Percentiles rank a stretch among this genome's conserved stretches.
Evolutionary conservation across 345 rosid species (phyloP).

Genomic region (Hibiscus trionum): DNA sequence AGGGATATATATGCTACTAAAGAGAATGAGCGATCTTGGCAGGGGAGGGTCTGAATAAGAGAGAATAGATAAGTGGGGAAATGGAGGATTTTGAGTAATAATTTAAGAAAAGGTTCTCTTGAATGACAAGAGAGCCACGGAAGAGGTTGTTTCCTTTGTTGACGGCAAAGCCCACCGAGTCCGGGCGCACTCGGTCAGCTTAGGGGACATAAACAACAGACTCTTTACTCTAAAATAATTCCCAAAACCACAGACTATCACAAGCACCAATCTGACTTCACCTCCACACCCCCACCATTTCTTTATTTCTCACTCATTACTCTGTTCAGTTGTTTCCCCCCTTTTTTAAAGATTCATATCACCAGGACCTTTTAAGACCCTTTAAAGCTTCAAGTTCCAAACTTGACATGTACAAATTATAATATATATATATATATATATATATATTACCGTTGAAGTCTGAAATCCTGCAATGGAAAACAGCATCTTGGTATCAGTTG

Average conservation of each 20-base stretch:
- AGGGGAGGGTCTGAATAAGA: slow-evolving; percentile 31
- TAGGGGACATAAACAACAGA: slow-evolving; percentile 52
- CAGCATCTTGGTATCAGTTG: slow-evolving; percentile 81
- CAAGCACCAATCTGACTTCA: slow-evolving; percentile 48
- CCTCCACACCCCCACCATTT: slow-evolving; percentile 16
- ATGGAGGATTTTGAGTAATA: slow-evolving; percentile 18
- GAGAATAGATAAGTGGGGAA: slow-evolving; percentile 14
- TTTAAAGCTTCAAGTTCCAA: slow-evolving; percentile 53
- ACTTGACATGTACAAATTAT: slow-evolving; percentile 33
- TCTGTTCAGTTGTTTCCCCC: slow-evolving; percentile 21
- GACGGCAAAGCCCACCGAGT: slow-evolving; percentile 62
- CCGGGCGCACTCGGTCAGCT: slow-evolving; percentile 37
- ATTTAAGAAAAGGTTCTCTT: slow-evolving; percentile 43
- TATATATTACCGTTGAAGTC: slow-evolving; percentile 37
- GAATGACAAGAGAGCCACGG: slow-evolving; percentile 36
- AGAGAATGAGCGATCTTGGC: slow-evolving; percentile 44
- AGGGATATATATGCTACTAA: slow-evolving; percentile 29
- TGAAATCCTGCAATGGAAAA: slow-evolving; percentile 65
- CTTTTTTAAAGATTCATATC: slow-evolving; percentile 14
- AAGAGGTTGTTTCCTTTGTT: slow-evolving; percentile 47
- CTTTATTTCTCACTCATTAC: slow-evolving; percentile 20
- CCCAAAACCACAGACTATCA: slow-evolving; percentile 34
- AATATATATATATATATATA: not conserved
- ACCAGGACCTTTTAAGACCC: slow-evolving; percentile 16
- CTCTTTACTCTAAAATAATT: slow-evolving; percentile 36